Base-by-base conservation (phyloP, 805 yeast species). In the Wickerhamomyces sydowiorum region DNA sequence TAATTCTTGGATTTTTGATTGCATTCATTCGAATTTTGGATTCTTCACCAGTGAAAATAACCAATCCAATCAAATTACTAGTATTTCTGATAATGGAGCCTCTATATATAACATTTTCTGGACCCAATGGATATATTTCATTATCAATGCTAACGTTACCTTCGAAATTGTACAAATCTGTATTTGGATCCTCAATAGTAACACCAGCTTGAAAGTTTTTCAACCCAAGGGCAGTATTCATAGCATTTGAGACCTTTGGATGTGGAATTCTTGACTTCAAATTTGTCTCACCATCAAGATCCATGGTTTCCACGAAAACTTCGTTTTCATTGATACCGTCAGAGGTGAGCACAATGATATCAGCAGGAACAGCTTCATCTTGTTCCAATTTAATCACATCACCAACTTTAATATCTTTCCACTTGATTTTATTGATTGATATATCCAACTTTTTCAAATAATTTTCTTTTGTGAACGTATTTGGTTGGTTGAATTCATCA, bases 311-410 rank as follows among this genome's bases (percentile, higher is more conserved):
- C 17, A 90, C 80, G 49, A 78, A 86, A 43, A 80, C 76, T 31
- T 83, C 89, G 47, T 73, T 75, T 29, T 57, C 60, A 30, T 79
- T 77, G 30, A 62, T 61, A 4, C 80, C 80, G 39, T 75, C 75
- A 3, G 88, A 78, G 1, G 90, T 75, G 33, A 93, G 57, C 3
- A 93, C 53, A 2, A 93, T 59, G 3, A 93, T 56, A 65, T 93
- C 99, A 0, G 97, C 96, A 0, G 99, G 99, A 6, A 91, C 75
- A 85, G 96, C 86, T 46, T 93, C 98, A 63, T 89, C 87, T 49
- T 81, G 84, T 37, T 73, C 65, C 17, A 93, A 65, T 44, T 73
- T 70, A 5, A 93, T 69, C 22, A 93, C 72, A 54, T 91, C 93
- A 15, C 99, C 99, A n/a, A 93, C 97, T 50, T 72, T 69, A 14